Evolutionary conservation across 129 eudicot species (phyloP).

Genomic region (Sambucus nigra): DNA sequence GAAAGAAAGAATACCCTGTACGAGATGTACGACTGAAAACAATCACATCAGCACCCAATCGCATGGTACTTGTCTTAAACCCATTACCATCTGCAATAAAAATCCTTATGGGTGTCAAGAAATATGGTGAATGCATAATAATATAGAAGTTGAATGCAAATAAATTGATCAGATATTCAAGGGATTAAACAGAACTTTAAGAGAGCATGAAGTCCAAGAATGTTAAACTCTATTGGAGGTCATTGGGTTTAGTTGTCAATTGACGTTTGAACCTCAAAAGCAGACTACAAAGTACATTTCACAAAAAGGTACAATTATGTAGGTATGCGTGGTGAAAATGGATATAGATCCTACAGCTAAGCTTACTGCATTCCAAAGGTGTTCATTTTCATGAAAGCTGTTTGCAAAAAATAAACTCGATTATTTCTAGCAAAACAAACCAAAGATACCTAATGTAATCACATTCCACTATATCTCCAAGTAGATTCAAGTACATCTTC

Average conservation of each 20-base stretch:
- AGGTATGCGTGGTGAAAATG: no score
- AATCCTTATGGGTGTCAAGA: background rate
- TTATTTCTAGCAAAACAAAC: no score
- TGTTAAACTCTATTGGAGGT: background rate
- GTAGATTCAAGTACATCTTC: no score
- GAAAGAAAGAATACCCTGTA: slow-evolving; percentile 36
- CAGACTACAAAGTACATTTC: background rate
- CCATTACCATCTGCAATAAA: slow-evolving; percentile 75
- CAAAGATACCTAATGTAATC: no score
- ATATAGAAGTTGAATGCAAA: background rate
- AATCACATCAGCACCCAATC: slow-evolving; percentile 89
- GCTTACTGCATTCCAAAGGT: no score
- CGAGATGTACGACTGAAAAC: slow-evolving; percentile 70
- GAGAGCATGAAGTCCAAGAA: background rate
- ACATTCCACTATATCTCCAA: no score
- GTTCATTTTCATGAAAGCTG: no score
- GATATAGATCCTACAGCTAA: no score
- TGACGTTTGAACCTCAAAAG: no score
- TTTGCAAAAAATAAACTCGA: no score
- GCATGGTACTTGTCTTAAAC: slow-evolving; percentile 95
- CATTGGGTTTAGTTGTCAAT: background rate
- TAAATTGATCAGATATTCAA: background rate
- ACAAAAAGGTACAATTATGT: background rate
- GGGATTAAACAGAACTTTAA: background rate
- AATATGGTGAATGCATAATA: background rate